Percentiles rank a stretch among this genome's conserved stretches.
phyloP scores from a whole-genome alignment of 345 rosid genomes.

The Pistacia atlantica region DNA sequence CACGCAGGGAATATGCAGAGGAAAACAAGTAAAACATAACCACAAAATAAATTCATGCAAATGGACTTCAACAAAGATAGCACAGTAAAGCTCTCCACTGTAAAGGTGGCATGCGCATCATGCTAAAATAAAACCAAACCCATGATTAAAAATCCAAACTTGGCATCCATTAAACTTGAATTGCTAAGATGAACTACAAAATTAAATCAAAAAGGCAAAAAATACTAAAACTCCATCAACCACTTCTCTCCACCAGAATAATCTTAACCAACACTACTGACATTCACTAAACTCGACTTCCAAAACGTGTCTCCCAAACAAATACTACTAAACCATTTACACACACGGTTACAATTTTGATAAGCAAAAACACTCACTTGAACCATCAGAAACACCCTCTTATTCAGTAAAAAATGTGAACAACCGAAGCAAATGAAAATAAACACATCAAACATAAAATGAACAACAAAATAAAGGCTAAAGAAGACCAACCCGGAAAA shows the following conservation, averaged over 20 bases:
- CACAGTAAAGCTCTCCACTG: background rate
- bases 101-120: background rate
- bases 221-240: background rate
- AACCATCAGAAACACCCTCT: background rate
- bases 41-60: background rate
- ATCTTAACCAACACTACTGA: background rate
- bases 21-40: background rate
- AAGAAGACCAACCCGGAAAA: background rate
- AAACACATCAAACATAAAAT: background rate
- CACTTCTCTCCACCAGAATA: background rate
- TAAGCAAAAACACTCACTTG: slow-evolving; percentile 3
- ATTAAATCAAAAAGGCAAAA: background rate
- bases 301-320: background rate
- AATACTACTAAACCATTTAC: background rate
- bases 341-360: background rate
- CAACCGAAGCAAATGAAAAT: background rate
- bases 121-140: background rate
- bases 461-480: background rate
- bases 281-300: background rate
- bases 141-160: background rate
- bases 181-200: background rate
- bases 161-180: background rate
- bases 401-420: background rate
- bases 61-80: background rate
- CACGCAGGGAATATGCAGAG: background rate